Evolutionary conservation across 331 rosid genomes (phyloP).

Genomic region (Quercus tomentella): DNA sequence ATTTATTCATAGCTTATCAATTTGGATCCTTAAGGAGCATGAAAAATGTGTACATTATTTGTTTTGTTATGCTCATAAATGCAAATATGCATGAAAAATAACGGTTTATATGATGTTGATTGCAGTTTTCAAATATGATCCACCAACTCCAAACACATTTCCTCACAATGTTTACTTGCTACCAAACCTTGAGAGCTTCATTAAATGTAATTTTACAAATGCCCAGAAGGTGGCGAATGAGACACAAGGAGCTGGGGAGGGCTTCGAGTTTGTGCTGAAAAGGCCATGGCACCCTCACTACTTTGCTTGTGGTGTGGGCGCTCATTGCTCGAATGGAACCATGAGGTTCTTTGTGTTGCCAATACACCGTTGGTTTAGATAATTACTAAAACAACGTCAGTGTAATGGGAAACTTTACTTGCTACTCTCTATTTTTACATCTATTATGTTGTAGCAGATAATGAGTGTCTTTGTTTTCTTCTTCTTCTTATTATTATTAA

Average conservation of each 20-base stretch:
- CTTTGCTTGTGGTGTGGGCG: slow-evolving; percentile 67
- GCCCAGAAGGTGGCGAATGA: slow-evolving; percentile 41
- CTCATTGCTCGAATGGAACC: slow-evolving; percentile 54
- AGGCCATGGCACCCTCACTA: slow-evolving; percentile 48
- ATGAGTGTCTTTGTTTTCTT: no score
- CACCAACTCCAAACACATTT: slow-evolving; percentile 41
- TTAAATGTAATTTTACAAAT: slow-evolving; percentile 43
- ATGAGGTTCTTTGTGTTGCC: slow-evolving; percentile 79
- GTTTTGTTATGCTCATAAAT: background rate
- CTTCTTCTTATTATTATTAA: no score
- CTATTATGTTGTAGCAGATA: no score
- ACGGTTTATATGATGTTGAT: background rate
- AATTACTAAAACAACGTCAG: no score
- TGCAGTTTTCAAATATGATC: slow-evolving; percentile 73
- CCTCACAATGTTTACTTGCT: slow-evolving; percentile 66
- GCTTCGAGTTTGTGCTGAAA: slow-evolving; percentile 49
- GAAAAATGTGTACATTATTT: no score
- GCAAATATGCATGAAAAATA: background rate
- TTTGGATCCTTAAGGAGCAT: no score
- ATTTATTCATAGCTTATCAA: no score
- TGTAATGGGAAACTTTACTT: background rate
- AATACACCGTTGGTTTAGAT: slow-evolving; percentile 16
- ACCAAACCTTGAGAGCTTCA: slow-evolving; percentile 34
- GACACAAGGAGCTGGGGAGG: slow-evolving; percentile 49
- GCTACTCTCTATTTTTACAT: background rate